These are phyloP conservation scores for Globisporangium paddicum DNA, from an alignment of 352 stramenopile genomes.

Conservation along the genomic window DNA sequence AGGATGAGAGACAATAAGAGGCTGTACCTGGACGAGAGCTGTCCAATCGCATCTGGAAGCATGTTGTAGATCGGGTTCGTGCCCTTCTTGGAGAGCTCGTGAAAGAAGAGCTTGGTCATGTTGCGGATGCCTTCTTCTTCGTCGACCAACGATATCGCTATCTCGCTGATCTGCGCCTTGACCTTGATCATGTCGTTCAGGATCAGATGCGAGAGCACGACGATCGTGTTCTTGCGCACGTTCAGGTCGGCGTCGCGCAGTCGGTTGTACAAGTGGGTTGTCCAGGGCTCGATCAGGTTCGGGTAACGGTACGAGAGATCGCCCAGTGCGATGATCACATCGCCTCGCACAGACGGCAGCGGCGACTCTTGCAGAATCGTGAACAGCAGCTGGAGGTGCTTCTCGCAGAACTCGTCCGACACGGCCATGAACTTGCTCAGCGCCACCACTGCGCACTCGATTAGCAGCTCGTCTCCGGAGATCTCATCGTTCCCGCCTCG, in stretches of 20 bases:
- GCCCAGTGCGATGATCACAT: slow-evolving; percentile 96
- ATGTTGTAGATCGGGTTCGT: slow-evolving; percentile 99
- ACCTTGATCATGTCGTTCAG: slow-evolving; percentile 99
- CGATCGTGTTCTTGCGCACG: slow-evolving; percentile 96
- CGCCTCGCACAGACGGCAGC: slow-evolving; percentile 83
- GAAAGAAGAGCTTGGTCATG: slow-evolving; percentile 95
- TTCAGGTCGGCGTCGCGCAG: slow-evolving; percentile 88
- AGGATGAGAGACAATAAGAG: neutral
- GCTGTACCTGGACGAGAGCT: slow-evolving; percentile 76
- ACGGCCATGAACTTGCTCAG: slow-evolving; percentile 99
- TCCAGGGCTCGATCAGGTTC: slow-evolving; percentile 98
- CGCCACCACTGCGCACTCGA: slow-evolving; percentile 90
- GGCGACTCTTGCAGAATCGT: slow-evolving; percentile 85
- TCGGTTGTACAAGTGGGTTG: slow-evolving; percentile 92
- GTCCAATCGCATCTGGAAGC: slow-evolving; percentile 95
- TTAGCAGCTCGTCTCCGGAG: slow-evolving; percentile 71
- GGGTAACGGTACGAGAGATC: slow-evolving; percentile 98
- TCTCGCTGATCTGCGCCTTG: slow-evolving; percentile 94
- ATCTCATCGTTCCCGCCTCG: slow-evolving; percentile 53
- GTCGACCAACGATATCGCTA: slow-evolving; percentile 95
- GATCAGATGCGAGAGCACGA: slow-evolving; percentile 98
- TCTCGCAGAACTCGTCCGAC: slow-evolving; percentile 94
- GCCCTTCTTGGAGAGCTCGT: slow-evolving; percentile 94
- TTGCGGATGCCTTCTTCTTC: slow-evolving; percentile 90
- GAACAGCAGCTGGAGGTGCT: slow-evolving; percentile 94